Percentiles rank a stretch among this genome's conserved stretches.
These are phyloP conservation scores for Phytophthora melonis DNA, from an alignment of 352 stramenopile genomes.

Conservation along the genomic window DNA sequence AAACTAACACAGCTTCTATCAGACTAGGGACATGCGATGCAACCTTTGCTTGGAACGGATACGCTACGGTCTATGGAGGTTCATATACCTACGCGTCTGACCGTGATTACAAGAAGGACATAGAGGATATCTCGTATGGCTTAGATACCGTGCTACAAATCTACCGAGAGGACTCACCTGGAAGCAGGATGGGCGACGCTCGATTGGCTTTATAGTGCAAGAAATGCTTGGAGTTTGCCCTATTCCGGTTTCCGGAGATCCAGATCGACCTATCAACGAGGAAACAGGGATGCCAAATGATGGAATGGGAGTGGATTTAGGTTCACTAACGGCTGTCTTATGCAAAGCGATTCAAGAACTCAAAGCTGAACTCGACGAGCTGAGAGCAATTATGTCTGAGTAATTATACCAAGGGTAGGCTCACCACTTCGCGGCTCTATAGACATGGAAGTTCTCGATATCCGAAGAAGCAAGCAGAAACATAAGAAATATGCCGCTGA, in stretches of 20 bases:
- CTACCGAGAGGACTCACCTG: background rate
- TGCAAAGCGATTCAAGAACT: too few relatives aligned
- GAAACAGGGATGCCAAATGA: too few relatives aligned
- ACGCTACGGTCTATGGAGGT: background rate
- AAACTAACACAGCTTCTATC: too few relatives aligned
- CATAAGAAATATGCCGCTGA: background rate
- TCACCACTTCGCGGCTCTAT: too few relatives aligned
- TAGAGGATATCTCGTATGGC: background rate
- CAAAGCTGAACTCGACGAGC: background rate
- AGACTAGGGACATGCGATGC: too few relatives aligned
- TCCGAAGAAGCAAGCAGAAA: background rate
- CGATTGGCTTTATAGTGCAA: conserved; percentile 2
- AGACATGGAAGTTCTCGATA: background rate
- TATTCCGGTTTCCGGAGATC: too few relatives aligned
- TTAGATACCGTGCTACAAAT: background rate
- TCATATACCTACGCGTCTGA: conserved; percentile 6
- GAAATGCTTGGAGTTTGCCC: background rate
- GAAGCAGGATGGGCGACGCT: background rate
- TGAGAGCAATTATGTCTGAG: background rate
- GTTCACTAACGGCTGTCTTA: too few relatives aligned
- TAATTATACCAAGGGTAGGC: too few relatives aligned
- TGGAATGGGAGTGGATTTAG: background rate
- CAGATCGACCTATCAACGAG: too few relatives aligned
- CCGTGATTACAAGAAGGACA: background rate
- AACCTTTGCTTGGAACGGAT: too few relatives aligned